phyloP scores from a whole-genome alignment of 257 asterid species.

The Jacaranda mimosifolia region DNA sequence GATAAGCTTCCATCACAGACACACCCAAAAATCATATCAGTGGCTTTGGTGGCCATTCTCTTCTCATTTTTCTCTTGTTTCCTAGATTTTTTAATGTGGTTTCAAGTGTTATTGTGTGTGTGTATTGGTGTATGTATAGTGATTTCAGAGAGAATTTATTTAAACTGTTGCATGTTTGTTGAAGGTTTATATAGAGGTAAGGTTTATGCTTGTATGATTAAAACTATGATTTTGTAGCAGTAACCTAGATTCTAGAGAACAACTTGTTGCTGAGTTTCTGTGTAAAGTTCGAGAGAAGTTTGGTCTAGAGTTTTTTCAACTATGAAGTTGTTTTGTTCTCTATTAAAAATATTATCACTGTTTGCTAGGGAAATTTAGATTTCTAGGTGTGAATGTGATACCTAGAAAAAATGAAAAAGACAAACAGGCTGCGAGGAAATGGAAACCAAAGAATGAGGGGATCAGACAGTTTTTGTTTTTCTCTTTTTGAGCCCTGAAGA shows the following conservation, averaged over 20 bases:
- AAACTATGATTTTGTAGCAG: conserved; percentile 4
- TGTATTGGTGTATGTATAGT: neutral
- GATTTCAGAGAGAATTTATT: conserved; percentile 4
- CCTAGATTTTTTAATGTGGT: neutral
- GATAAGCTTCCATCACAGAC: conserved; percentile 43
- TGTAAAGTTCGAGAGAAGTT: neutral
- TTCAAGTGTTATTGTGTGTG: neutral
- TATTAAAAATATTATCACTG: conserved; percentile 12
- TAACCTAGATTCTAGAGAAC: conserved; percentile 11
- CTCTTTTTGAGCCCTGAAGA: neutral
- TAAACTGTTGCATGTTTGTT: conserved; percentile 29
- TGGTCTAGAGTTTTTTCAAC: neutral
- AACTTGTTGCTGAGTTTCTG: neutral
- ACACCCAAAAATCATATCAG: conserved; percentile 38
- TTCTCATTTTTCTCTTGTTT: conserved; percentile 24
- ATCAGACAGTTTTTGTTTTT: neutral
- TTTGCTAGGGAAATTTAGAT: neutral
- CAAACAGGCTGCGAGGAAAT: neutral
- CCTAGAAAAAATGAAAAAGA: conserved; percentile 28
- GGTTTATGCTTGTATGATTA: conserved; percentile 6
- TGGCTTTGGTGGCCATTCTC: conserved; percentile 43
- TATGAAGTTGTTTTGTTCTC: conserved; percentile 5
- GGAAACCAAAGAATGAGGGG: no score
- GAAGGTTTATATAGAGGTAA: conserved; percentile 36
- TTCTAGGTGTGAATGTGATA: neutral